phyloP scores from a whole-genome alignment of 2,329 filamentous ascomycete genomes.

The Ceratocystis diversiconidia region DNA sequence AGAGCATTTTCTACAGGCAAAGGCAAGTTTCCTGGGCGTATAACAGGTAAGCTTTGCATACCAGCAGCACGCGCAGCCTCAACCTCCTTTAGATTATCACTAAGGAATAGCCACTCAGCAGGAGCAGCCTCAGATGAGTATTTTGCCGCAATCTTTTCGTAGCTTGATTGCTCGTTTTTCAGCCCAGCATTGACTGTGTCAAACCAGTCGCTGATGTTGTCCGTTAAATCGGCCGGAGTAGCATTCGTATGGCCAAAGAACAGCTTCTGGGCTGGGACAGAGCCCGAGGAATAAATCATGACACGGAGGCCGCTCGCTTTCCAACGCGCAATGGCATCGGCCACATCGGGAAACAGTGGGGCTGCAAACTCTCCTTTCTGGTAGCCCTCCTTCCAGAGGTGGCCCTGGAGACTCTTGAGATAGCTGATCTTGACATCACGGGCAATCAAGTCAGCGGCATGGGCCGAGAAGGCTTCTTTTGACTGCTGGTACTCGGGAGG shows the following conservation, averaged over 20 bases:
- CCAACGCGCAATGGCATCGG: constrained; percentile 48
- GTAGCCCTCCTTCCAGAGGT: constrained; percentile 66
- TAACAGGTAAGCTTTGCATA: constrained; percentile 48
- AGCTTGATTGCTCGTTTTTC: constrained; percentile 55
- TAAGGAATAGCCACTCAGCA: constrained; percentile 58
- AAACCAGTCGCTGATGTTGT: constrained; percentile 52
- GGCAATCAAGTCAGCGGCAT: constrained; percentile 56
- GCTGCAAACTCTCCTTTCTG: constrained; percentile 53
- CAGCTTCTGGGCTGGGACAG: constrained; percentile 65
- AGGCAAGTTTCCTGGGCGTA: constrained; percentile 55
- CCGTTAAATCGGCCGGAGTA: constrained; percentile 43
- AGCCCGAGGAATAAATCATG: constrained; percentile 72
- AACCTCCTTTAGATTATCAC: constrained; percentile 62
- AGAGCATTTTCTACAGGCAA: constrained; percentile 37
- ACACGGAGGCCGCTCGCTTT: constrained; percentile 40
- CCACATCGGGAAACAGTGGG: constrained; percentile 61
- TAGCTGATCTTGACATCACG: constrained; percentile 63
- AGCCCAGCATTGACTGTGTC: constrained; percentile 69
- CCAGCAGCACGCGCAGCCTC: constrained; percentile 46
- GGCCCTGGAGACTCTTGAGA: constrained; percentile 66
- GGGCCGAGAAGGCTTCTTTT: constrained; percentile 45
- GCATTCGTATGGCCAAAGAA: constrained; percentile 56
- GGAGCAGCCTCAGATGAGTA: constrained; percentile 29
- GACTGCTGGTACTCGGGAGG: constrained; percentile 47
- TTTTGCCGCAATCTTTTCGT: constrained; percentile 44